phyloP scores from a whole-genome alignment of 2,329 filamentous ascomycete species.

The Fusarium sp. region DNA sequence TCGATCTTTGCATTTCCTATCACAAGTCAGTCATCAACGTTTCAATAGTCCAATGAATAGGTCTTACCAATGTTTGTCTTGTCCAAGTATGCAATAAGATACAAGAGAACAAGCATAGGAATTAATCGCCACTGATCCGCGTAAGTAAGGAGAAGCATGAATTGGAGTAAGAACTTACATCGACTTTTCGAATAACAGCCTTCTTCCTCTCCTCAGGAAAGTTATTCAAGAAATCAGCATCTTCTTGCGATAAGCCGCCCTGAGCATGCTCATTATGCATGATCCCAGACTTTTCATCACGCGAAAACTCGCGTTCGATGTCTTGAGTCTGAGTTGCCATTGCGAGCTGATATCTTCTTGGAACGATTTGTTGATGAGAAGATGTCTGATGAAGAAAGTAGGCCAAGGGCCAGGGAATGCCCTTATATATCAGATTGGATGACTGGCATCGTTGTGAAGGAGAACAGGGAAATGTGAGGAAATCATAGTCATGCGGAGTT shows the following conservation, averaged over 20 bases:
- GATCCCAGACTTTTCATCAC: slow-evolving; percentile 40
- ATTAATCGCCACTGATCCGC: slow-evolving; percentile 3
- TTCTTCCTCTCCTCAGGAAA: slow-evolving; percentile 10
- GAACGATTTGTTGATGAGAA: neutral
- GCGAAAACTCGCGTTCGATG: slow-evolving; percentile 39
- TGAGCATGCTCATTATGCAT: slow-evolving; percentile 39
- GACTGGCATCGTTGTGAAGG: neutral
- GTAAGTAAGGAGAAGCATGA: neutral
- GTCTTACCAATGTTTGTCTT: slow-evolving; percentile 14
- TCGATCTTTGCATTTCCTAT: slow-evolving; percentile 45
- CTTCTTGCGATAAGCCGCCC: neutral
- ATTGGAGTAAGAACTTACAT: neutral
- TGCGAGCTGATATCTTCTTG: slow-evolving; percentile 6
- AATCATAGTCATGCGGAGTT: neutral
- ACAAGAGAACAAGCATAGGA: slow-evolving; percentile 21
- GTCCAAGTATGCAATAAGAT: slow-evolving; percentile 18
- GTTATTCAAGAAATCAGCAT: slow-evolving; percentile 10
- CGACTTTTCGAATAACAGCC: slow-evolving; percentile 6
- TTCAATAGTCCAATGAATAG: neutral
- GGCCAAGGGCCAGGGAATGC: neutral
- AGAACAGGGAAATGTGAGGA: neutral
- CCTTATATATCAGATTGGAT: slow-evolving; percentile 3
- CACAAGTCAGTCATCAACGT: neutral
- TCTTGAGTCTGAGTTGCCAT: slow-evolving; percentile 35
- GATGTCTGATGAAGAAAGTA: neutral